phyloP scores from a whole-genome alignment of 2,329 filamentous ascomycete species.

The Leptographium radiaticola region DNA sequence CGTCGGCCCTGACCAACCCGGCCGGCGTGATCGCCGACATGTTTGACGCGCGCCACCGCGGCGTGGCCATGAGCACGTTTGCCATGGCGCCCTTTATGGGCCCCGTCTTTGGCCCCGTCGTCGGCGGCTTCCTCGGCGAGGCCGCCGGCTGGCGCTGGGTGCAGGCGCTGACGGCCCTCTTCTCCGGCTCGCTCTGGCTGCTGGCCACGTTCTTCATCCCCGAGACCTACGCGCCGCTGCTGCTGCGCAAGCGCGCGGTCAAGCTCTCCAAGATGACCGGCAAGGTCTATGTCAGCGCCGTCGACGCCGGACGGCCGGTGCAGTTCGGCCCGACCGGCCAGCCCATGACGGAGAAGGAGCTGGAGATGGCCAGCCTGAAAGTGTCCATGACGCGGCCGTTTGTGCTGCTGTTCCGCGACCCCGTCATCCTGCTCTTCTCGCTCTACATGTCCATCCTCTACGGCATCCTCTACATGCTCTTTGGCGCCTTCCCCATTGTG shows the following conservation, averaged over 20 bases:
- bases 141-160: slow-evolving; percentile 19
- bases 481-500: slow-evolving; percentile 42
- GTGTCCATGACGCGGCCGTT: slow-evolving; percentile 41
- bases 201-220: slow-evolving; percentile 11
- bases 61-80: slow-evolving; percentile 50
- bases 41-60: slow-evolving; percentile 39
- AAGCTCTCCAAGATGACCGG: slow-evolving; percentile 25
- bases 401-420: slow-evolving; percentile 51
- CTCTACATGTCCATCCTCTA: slow-evolving; percentile 41
- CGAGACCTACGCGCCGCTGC: slow-evolving; percentile 24
- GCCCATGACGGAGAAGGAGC: background rate
- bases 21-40: slow-evolving; percentile 52
- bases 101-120: slow-evolving; percentile 40
- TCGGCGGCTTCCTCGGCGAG: slow-evolving; percentile 18
- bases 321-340: background rate
- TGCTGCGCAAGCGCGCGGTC: slow-evolving; percentile 39
- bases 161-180: slow-evolving; percentile 4
- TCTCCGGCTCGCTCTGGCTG: slow-evolving; percentile 15
- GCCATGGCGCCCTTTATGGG: slow-evolving; percentile 74
- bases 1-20: slow-evolving; percentile 47
- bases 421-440: slow-evolving; percentile 49
- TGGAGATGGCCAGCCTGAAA: background rate
- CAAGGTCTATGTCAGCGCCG: slow-evolving; percentile 21
- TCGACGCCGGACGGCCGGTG: background rate
- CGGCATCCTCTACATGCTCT: slow-evolving; percentile 42